Evolutionary conservation across 352 stramenopile genomes (phyloP).

Genomic region (Globisporangium camurandrum): DNA sequence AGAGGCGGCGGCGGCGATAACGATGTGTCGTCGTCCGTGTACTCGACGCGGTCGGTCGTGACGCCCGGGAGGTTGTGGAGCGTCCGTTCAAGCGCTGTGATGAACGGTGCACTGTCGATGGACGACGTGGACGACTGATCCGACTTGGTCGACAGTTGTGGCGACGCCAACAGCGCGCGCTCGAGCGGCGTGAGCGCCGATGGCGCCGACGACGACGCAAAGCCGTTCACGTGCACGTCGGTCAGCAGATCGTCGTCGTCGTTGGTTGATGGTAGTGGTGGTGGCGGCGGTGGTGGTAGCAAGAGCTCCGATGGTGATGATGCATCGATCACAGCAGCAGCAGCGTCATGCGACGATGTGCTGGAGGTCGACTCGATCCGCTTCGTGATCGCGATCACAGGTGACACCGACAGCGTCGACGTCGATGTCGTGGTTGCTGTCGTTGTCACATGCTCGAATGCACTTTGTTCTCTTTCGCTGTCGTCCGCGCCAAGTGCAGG

Average conservation of each 20-base stretch:
- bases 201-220: conserved; percentile 26
- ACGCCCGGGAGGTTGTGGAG: conserved; percentile 22
- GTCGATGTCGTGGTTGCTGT: not conserved
- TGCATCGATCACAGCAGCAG: not conserved
- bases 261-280: conserved; percentile 2
- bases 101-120: conserved; percentile 32
- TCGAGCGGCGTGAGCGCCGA: conserved; percentile 27
- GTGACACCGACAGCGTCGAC: conserved; percentile 6
- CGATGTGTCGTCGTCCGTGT: conserved; percentile 3
- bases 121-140: conserved; percentile 37
- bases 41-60: conserved; percentile 24
- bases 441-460: not conserved
- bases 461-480: not conserved
- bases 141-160: conserved; percentile 19
- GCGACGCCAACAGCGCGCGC: conserved; percentile 19
- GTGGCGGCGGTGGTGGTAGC: conserved; percentile 1
- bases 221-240: conserved; percentile 14
- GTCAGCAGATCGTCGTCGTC: conserved; percentile 4
- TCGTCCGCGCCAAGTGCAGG: not conserved
- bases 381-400: conserved; percentile 8
- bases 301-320: no score
- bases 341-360: not conserved
- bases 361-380: not conserved
- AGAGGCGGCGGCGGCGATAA: no score
- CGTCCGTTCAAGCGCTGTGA: conserved; percentile 30